Conservation (phyloP, 441 rosid species). For the Euphorbia celastroides region DNA sequence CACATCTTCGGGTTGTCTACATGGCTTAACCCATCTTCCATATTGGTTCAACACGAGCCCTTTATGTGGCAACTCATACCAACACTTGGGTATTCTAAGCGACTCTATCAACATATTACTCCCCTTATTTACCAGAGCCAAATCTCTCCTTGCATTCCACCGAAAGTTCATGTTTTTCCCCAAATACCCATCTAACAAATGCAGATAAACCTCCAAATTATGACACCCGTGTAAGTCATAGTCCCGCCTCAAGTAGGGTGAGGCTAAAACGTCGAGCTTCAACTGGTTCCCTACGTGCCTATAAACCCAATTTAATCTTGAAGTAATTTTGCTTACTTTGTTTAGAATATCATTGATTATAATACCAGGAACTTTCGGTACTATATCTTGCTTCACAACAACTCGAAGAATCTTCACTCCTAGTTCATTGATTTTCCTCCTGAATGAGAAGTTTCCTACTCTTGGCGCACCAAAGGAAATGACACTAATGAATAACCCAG, state of each 20-base stretch:
- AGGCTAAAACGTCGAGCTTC: constrained; percentile 24
- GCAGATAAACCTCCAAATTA: constrained; percentile 54
- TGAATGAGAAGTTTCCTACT: constrained; percentile 39
- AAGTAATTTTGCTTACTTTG: constrained; percentile 18
- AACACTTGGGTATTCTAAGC: constrained; percentile 53
- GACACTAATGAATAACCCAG: constrained; percentile 25
- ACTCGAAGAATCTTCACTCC: constrained; percentile 38
- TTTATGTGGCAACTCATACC: constrained; percentile 59
- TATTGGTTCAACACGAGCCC: constrained; percentile 54
- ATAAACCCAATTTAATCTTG: constrained; percentile 29
- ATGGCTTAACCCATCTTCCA: constrained; percentile 56
- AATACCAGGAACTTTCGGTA: constrained; percentile 37
- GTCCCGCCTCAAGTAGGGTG: constrained; percentile 40
- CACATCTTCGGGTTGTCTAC: constrained; percentile 42
- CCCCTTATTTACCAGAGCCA: constrained; percentile 60
- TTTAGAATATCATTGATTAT: constrained; percentile 20
- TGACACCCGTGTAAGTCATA: constrained; percentile 35
- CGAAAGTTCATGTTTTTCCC: constrained; percentile 43
- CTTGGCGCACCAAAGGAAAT: constrained; percentile 43
- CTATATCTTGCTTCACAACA: constrained; percentile 37
- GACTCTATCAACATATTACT: constrained; percentile 60
- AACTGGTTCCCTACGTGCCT: constrained; percentile 36
- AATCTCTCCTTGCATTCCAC: constrained; percentile 57
- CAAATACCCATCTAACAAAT: constrained; percentile 56
- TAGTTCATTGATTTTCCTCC: constrained; percentile 23